Evolutionary conservation across 2,329 filamentous ascomycete species (phyloP), one percentile per base, ranked within the genome.

Genomic region (Seiridium unicorne): DNA sequence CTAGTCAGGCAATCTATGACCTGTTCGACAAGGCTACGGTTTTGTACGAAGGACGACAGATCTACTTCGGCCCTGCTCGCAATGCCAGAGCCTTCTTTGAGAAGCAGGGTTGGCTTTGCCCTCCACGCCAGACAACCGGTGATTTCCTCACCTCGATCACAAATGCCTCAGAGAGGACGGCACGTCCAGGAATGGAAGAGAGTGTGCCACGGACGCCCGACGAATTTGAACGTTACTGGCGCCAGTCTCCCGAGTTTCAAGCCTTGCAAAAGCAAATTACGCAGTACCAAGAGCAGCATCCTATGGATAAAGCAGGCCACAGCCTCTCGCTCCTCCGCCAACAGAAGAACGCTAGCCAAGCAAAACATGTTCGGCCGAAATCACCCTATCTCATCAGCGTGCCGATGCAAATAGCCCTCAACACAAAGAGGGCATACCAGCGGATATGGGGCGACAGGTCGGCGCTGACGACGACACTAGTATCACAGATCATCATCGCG

Each of bases 101-200:
- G 66, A 75, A 81, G 10, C 84, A 89, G 73, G 90, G 90, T 46
- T 93, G 85, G 81, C 71, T 82, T 40, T 91, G 89, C 65, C 88
- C 88, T 0, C 72, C 80, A 3, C 81, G 89, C 3, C 88, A 91
- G 69, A 91, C 88, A 0, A 88, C 84, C 0, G 86, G 82, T 2
- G 89, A 91, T 66, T 91, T 91, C 68, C 75, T 91, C 9, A 91
- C 89, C 0, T 86, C 85, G 0, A 77, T 91, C 34, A 91, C 89
- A 0, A 89, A 88, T 65, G 85, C 87, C 0, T 70, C 75, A 0
- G 88, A 91, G 72, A 81, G 89, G 36, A 74, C 76, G 51, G 73
- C 82, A 0, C 77, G 79, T 1, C 67, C 79, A 5, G 89, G 89
- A 0, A 87, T 83, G 73, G 86, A 90, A 65, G 73, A 78, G 59